Evolutionary conservation across 2,329 filamentous ascomycete genomes (phyloP), one percentile per base, ranked within the genome.

Genomic region (Colletotrichum ledebouriae): DNA sequence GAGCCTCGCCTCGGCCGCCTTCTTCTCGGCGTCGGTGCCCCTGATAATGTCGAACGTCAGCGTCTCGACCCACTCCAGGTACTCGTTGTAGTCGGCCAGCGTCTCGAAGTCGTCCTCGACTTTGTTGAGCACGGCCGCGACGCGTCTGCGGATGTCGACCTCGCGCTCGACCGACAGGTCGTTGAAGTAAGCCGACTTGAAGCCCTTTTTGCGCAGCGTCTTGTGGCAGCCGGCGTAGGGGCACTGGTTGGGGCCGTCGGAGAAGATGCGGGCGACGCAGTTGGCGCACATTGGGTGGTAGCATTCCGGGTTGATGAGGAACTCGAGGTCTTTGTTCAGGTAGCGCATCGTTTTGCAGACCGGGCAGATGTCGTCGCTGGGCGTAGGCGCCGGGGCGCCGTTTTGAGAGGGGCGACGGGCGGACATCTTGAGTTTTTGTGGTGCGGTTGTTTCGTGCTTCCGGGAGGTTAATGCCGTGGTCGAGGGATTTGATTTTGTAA

Each of bases 251-350:
- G 96, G 96, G 0, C 96, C 96, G 63, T 93, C 90, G 41, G 92
- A 92, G 86, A 98, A 99, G 74, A 98, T 93, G 63, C 95, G 92
- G 80, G 95, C 92, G 47, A 98, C 94, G 83, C 96, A 99, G 65
- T 93, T 94, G 78, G 94, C 92, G 85, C 96, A 99, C 93, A 99
- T 98, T 73, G 94, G 94, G 85, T 99, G 96, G 85, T 99, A 99
- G 87, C 96, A 99, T 85, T 97, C 94, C 9, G 95, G 94, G 79
- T 98, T 98, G 83, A 99, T 94, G 74, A 96, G 92, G 82, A 99
- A 98, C 72, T 91, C 88, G 88, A 99, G 94, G 82, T 94, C 91
- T 70, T 90, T 90, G 84, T 98, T 98, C 75, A 98, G 91, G 84
- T 98, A 98, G 72, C 94, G 93, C 69, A 93, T 93, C 68, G 94